These are phyloP conservation scores for Xylariaceae sp. DNA, from an alignment of 2,329 filamentous ascomycete genomes.

Conservation along the genomic window DNA sequence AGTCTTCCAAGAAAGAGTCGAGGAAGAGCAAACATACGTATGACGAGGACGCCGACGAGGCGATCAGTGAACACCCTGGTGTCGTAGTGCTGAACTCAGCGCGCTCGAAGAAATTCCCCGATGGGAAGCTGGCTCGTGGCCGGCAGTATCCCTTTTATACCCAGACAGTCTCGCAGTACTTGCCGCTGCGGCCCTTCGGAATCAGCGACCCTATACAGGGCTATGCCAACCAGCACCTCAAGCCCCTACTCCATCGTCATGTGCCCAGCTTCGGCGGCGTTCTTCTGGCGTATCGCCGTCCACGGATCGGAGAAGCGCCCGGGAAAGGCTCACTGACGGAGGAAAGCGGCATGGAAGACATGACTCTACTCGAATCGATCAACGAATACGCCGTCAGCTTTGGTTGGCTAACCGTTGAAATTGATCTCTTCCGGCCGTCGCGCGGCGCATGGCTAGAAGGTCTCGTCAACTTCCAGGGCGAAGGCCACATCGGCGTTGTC, in stretches of 20 bases:
- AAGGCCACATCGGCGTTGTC: slow-evolving; percentile 81
- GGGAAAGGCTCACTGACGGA: slow-evolving; percentile 46
- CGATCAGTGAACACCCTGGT: slow-evolving; percentile 1
- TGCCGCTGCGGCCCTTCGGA: slow-evolving; percentile 66
- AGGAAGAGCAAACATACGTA: slow-evolving; percentile 21
- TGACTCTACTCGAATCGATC: slow-evolving; percentile 47
- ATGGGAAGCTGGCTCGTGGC: slow-evolving; percentile 13
- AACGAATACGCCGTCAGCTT: slow-evolving; percentile 85
- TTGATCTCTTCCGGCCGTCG: slow-evolving; percentile 74
- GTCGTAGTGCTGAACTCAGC: slow-evolving; percentile 38
- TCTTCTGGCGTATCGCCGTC: slow-evolving; percentile 67
- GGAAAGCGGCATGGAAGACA: slow-evolving; percentile 39
- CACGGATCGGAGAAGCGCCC: slow-evolving; percentile 57
- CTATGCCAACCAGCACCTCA: slow-evolving; percentile 67
- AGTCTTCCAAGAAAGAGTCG: slow-evolving; percentile 37
- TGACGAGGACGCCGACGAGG: neutral
- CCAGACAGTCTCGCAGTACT: slow-evolving; percentile 75
- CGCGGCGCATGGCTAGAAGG: slow-evolving; percentile 72
- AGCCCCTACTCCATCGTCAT: slow-evolving; percentile 70
- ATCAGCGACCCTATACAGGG: slow-evolving; percentile 66
- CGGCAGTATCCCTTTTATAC: slow-evolving; percentile 66
- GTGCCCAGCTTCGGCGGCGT: slow-evolving; percentile 67
- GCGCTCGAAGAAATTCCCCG: slow-evolving; percentile 2
- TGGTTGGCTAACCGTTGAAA: slow-evolving; percentile 82
- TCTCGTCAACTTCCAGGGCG: slow-evolving; percentile 77